These are phyloP conservation scores for Podospora comata DNA, from an alignment of 495 filamentous ascomycete species.

Conservation along the genomic window DNA sequence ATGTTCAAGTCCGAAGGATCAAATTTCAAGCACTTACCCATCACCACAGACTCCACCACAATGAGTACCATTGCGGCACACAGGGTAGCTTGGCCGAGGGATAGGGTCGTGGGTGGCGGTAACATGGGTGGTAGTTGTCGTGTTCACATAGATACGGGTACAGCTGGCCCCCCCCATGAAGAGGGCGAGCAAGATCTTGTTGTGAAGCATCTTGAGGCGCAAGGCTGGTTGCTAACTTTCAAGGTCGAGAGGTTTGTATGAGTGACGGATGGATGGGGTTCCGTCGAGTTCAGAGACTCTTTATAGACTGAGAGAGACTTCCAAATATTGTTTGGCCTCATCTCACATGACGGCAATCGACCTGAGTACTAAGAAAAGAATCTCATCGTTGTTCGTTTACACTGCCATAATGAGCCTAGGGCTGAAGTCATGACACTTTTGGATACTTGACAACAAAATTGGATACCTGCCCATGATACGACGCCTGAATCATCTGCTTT, in stretches of 20 bases:
- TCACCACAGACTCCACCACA: slow-evolving; percentile 21
- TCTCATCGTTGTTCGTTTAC: not conserved
- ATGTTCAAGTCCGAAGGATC: too few relatives aligned
- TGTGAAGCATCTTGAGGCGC: slow-evolving; percentile 8
- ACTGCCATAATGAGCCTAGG: not conserved
- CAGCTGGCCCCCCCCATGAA: slow-evolving; percentile 11
- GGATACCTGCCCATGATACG: not conserved
- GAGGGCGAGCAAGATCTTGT: slow-evolving; percentile 14
- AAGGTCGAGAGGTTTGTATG: not conserved
- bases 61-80: not conserved
- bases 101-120: not conserved
- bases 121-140: not conserved
- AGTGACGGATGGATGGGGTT: not conserved
- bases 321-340: not conserved
- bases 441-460: not conserved
- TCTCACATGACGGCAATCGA: not conserved
- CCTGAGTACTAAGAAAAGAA: not conserved
- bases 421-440: not conserved
- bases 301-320: not conserved
- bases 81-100: not conserved
- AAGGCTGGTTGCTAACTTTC: not conserved
- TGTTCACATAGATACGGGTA: not conserved
- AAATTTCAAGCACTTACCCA: slow-evolving; percentile 12
- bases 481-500: not conserved
- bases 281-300: not conserved